Conservation (phyloP, 768 basidiomycete species). For the Pleurotus citrinopileatus region DNA sequence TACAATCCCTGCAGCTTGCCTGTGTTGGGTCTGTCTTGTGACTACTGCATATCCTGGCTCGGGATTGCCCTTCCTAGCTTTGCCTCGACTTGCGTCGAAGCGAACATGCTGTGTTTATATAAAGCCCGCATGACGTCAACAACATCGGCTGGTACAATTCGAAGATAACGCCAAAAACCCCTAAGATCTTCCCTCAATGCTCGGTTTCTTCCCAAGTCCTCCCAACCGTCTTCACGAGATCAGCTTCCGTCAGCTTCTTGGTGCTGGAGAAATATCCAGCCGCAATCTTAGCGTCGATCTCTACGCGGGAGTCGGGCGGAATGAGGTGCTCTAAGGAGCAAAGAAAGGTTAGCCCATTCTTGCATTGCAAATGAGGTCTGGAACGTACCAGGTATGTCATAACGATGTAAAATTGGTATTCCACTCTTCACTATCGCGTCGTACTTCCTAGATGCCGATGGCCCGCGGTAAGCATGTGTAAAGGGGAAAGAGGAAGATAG, state of each 20-base stretch:
- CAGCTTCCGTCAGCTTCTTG: conserved; percentile 72
- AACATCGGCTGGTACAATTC: background rate
- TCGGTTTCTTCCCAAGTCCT: conserved; percentile 90
- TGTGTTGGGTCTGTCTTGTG: too few relatives aligned
- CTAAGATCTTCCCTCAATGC: too few relatives aligned
- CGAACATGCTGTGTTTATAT: too few relatives aligned
- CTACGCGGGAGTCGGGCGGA: conserved; percentile 86
- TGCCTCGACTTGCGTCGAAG: too few relatives aligned
- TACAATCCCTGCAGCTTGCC: too few relatives aligned
- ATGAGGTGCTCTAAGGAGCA: conserved; percentile 69
- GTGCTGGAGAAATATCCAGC: conserved; percentile 89
- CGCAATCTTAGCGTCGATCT: conserved; percentile 96
- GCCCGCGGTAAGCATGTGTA: background rate
- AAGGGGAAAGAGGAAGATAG: background rate
- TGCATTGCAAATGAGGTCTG: background rate
- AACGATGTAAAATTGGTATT: conserved; percentile 76
- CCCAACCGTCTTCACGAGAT: conserved; percentile 83
- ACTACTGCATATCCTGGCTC: too few relatives aligned
- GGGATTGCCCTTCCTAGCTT: too few relatives aligned
- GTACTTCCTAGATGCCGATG: conserved; percentile 66
- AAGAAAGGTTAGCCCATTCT: background rate
- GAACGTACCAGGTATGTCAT: conserved; percentile 77
- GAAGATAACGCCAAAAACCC: too few relatives aligned
- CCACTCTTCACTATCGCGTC: conserved; percentile 90
- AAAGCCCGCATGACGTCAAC: too few relatives aligned